Evolutionary conservation across 305 asterid species (phyloP), one percentile per base, ranked within the genome.

Genomic region (Andrographis paniculata): DNA sequence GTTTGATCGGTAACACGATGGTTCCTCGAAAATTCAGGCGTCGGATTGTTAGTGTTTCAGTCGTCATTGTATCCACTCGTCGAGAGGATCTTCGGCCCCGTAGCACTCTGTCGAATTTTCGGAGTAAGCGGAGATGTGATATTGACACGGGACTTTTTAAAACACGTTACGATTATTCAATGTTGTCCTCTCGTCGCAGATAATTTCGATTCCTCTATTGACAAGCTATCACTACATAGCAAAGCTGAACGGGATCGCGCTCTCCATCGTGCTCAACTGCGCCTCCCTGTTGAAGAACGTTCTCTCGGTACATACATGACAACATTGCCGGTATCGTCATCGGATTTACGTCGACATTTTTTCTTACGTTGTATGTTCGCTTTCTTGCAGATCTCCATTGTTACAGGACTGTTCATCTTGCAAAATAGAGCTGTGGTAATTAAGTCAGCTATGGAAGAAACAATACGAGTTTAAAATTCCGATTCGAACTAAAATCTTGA

Each of bases 401-500:
- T 74, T 4, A 87, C 92, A 14, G 94, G 97, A 50, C 53, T 81
- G 57, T 74, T 78, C 73, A 75, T 87, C 42, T 60, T 87, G 59
- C 95, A 84, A 69, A 87, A 87, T 64, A 62, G 68, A 64, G 95
- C 95, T n/a, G 97, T 84, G 97, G 95, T 87, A 78, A 53, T 50
- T 63, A 53, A 55, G 47, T 49, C 1, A 49, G 18, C 39, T 21
- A 20, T 33, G 6, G 11, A 3, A 48, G 28, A 45, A 17, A 16
- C n/a, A 14, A 20, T 4, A 22, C 18, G 24, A 27, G 14, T 18
- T 28, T 8, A 5, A 11, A 33, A 7, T 21, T 20, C 6, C 12
- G 27, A 24, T 14, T 17, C 31, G 58, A 5, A 15, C 17, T 9
- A 20, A 5, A 21, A 4, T 23, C 6, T 13, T 42, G 38, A 21